phyloP scores from a whole-genome alignment of 2,329 filamentous ascomycete species.

The Microdochium nivale region DNA sequence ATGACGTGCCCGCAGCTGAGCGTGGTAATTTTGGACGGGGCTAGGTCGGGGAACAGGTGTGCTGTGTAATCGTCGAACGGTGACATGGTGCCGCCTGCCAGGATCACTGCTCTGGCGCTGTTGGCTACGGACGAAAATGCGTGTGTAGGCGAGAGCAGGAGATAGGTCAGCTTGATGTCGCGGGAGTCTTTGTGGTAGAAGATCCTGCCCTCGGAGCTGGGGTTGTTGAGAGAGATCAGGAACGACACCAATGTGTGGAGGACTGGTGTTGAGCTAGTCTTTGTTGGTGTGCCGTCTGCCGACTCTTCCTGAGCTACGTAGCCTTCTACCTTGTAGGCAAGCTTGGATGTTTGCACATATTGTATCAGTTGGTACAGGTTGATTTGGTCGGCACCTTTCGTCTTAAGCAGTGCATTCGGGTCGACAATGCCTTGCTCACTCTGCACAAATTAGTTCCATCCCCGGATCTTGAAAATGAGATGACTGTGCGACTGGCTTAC shows the following conservation, averaged over 20 bases:
- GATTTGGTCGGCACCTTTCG: constrained; percentile 89
- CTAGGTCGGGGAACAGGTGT: constrained; percentile 74
- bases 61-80: constrained; percentile 85
- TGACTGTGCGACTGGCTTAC: constrained; percentile 20
- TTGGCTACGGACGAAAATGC: constrained; percentile 85
- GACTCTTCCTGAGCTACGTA: constrained; percentile 61
- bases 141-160: constrained; percentile 83
- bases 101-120: constrained; percentile 74
- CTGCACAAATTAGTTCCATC: constrained; percentile 17
- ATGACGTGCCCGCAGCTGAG: constrained; percentile 95
- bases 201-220: constrained; percentile 61
- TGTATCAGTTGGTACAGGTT: constrained; percentile 82
- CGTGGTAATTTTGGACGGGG: constrained; percentile 57
- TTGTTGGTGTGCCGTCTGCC: constrained; percentile 14
- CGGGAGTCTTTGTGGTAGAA: constrained; percentile 46
- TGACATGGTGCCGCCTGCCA: constrained; percentile 96
- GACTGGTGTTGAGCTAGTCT: constrained; percentile 38
- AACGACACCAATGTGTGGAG: constrained; percentile 52
- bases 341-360: constrained; percentile 85
- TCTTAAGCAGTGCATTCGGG: constrained; percentile 62
- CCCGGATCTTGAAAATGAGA: constrained; percentile 9
- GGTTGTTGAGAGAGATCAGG: constrained; percentile 76
- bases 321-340: constrained; percentile 90
- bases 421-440: constrained; percentile 59
- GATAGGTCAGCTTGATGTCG: constrained; percentile 65